A percentile compares a stretch with the other conserved stretches of the same genome.
Evolutionary conservation across 1,139 yeast genomes (phyloP).

Genomic region (Pichia sp.): DNA sequence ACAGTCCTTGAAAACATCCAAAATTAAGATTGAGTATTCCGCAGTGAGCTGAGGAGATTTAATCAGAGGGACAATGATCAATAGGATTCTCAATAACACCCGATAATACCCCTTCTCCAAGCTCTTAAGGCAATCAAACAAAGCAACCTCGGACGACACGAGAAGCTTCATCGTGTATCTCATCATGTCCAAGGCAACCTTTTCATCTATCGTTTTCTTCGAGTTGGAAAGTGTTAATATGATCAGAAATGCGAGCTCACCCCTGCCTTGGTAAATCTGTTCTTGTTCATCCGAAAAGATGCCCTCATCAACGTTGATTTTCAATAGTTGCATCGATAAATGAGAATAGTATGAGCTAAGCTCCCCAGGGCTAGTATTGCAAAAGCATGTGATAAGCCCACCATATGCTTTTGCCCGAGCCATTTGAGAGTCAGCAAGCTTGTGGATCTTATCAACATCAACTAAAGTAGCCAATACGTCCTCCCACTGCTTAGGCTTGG

Average conservation of each 20-base stretch:
- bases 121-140: slow-evolving; percentile 35
- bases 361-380: slow-evolving; percentile 30
- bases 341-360: slow-evolving; percentile 32
- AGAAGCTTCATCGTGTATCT: slow-evolving; percentile 37
- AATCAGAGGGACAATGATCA: slow-evolving; percentile 41
- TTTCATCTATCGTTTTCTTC: slow-evolving; percentile 19
- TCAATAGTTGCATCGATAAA: slow-evolving; percentile 45
- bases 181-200: slow-evolving; percentile 33
- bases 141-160: slow-evolving; percentile 40
- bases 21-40: slow-evolving; percentile 43
- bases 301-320: slow-evolving; percentile 48
- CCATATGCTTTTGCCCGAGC: slow-evolving; percentile 71
- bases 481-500: too few relatives aligned
- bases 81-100: slow-evolving; percentile 53
- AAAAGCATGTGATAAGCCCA: slow-evolving; percentile 62
- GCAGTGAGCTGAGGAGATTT: slow-evolving; percentile 38
- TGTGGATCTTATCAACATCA: slow-evolving; percentile 47
- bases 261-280: slow-evolving; percentile 52
- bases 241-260: slow-evolving; percentile 65
- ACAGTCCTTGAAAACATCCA: slow-evolving; percentile 51
- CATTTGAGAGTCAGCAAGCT: slow-evolving; percentile 62
- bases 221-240: slow-evolving; percentile 37
- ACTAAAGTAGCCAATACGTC: too few relatives aligned
- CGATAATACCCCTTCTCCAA: slow-evolving; percentile 40
- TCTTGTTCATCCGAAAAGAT: slow-evolving; percentile 40